phyloP scores from a whole-genome alignment of 805 yeast genomes.

The Yamadazyma endophytica region DNA sequence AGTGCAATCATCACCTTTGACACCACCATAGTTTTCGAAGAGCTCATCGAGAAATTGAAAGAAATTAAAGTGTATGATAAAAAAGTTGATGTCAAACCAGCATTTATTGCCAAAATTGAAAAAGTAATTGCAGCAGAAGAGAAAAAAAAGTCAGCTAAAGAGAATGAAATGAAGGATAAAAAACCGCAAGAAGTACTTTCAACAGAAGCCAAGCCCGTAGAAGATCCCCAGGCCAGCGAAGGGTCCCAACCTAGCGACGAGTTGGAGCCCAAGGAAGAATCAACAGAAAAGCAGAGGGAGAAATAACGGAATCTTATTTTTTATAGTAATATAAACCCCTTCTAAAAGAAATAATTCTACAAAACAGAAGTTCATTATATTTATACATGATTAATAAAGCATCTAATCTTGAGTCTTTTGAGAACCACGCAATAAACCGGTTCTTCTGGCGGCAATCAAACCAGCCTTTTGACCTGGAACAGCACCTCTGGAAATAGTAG shows the following conservation, averaged over 20 bases:
- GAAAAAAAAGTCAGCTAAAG: not conserved
- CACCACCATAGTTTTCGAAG: slow-evolving; percentile 35
- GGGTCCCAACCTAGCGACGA: too few relatives aligned
- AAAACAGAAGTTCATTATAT: slow-evolving; percentile 5
- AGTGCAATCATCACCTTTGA: slow-evolving; percentile 44
- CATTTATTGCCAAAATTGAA: slow-evolving; percentile 38
- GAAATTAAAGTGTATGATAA: slow-evolving; percentile 29
- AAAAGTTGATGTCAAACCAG: slow-evolving; percentile 32
- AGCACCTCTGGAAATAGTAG: slow-evolving; percentile 38
- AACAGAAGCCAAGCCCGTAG: not conserved
- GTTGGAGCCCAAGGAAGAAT: too few relatives aligned
- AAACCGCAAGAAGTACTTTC: not conserved
- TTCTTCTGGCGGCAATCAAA: slow-evolving; percentile 37
- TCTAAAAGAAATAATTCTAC: slow-evolving; percentile 5
- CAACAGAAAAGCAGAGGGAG: too few relatives aligned
- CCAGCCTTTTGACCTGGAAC: slow-evolving; percentile 39
- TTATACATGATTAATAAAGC: slow-evolving; percentile 10
- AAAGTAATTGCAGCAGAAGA: slow-evolving; percentile 35
- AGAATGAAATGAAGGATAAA: not conserved
- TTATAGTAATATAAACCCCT: slow-evolving; percentile 5
- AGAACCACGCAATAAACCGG: slow-evolving; percentile 37
- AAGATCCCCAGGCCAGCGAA: too few relatives aligned
- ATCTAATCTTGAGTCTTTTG: slow-evolving; percentile 32
- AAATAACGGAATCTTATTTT: too few relatives aligned
- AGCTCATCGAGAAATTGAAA: slow-evolving; percentile 39